These are phyloP conservation scores for Piper longum DNA, from an alignment of 164 flowering plant genomes.

Conservation along the genomic window DNA sequence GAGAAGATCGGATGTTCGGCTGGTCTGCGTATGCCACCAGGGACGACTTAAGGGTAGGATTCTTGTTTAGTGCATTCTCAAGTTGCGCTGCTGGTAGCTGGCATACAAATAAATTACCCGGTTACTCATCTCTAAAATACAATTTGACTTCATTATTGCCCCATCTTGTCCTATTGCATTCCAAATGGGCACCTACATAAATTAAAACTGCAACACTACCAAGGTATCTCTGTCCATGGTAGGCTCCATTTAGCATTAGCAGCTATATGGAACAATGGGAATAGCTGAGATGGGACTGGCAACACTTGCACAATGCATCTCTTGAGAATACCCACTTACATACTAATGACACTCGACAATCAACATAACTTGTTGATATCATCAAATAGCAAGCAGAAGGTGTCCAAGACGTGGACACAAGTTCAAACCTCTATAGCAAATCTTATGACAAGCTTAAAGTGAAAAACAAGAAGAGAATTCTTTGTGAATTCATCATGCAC, in stretches of 20 bases:
- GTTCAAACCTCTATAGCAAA: no score
- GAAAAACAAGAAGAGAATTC: no score
- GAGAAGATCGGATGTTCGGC: conserved; percentile 49
- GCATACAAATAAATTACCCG: not conserved
- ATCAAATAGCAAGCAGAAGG: no score
- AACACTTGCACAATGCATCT: no score
- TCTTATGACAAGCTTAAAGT: no score
- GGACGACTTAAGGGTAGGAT: conserved; percentile 52
- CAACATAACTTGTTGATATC: no score
- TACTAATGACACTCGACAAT: no score
- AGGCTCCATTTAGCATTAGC: not conserved
- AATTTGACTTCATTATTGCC: not conserved
- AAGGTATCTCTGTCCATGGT: not conserved
- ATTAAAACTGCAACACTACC: not conserved
- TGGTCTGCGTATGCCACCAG: conserved; percentile 72
- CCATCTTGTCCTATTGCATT: not conserved
- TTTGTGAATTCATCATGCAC: no score
- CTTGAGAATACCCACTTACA: no score
- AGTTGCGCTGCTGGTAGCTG: conserved; percentile 90
- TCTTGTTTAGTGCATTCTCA: conserved; percentile 72
- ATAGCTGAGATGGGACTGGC: no score
- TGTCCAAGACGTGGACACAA: no score
- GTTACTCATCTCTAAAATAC: not conserved
- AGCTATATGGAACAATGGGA: not conserved
- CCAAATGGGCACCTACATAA: not conserved